These are phyloP conservation scores for Graphilbum fragrans DNA, from an alignment of 2,329 filamentous ascomycete genomes.

Conservation along the genomic window DNA sequence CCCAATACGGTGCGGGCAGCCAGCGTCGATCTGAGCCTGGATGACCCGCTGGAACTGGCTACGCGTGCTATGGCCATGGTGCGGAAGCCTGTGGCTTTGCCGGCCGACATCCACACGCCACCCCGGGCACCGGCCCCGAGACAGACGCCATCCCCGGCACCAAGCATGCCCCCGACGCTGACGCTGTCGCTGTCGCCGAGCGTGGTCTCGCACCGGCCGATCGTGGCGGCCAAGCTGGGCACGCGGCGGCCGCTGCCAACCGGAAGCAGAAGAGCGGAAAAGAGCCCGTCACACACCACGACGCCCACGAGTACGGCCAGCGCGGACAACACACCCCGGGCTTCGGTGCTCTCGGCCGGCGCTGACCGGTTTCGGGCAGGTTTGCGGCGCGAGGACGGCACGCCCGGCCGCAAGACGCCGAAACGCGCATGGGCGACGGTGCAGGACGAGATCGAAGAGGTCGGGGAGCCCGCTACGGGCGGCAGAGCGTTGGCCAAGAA, in stretches of 20 bases:
- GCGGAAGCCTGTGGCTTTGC: neutral
- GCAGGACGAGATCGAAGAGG: no score
- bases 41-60: neutral
- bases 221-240: neutral
- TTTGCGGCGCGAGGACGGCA: no score
- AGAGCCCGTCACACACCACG: neutral
- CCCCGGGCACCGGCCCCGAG: neutral
- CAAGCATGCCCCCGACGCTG: neutral
- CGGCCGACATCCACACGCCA: neutral
- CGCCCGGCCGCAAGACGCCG: no score
- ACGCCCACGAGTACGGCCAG: no score
- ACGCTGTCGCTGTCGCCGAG: slow-evolving; percentile 1
- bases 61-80: neutral
- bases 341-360: no score
- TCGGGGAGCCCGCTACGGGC: no score
- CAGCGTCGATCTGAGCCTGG: slow-evolving; percentile 1
- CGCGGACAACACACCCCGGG: no score
- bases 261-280: neutral
- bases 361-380: no score
- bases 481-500: no score
- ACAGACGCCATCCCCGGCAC: neutral
- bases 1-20: neutral
- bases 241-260: neutral
- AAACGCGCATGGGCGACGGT: no score
- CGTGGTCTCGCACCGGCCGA: neutral